Base-by-base conservation (phyloP, 768 basidiomycete species). In the Tulasnella sp. region DNA sequence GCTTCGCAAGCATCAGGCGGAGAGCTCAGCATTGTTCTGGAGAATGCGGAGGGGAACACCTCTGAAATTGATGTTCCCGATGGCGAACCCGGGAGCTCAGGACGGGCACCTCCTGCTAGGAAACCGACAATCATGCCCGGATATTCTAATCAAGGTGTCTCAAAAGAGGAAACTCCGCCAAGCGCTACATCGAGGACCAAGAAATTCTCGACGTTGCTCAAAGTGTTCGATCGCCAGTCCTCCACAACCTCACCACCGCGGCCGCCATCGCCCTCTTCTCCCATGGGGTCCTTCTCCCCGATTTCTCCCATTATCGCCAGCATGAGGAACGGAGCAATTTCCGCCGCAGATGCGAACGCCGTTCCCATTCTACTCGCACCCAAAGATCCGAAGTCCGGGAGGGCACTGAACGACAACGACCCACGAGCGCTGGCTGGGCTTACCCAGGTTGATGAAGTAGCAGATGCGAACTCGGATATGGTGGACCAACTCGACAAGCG, bases 381-480 rank as follows among this genome's bases (percentile, higher is more conserved):
- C 12, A 54, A 54, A n/a, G 54, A 54, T 54, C 54, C 54, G 7
- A 54, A n/a, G 54, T 34, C 42, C 28, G 20, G 46, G 28, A 34
- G 7, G 46, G 8, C 6, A 12, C 11, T 54, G 7, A 54, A 22
- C 24, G 42, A 40, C 5, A 31, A 40, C 12, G 42, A 46, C 24
- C 31, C 28, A 3, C 11, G 11, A 20, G 12, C 41, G 41, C 46
- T 41, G 22, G 1, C 11, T 16, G 0, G 76, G 54, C 54, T 76
- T 34, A 44, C 34, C 4, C 46, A 76, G 28, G 46, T 14, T 12
- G 7, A 46, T 12, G 24, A 42, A 28, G 76, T 44, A 28, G 34
- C 46, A 9, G 77, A 78, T 69, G 58, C 77, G 12, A 40, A 79
- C 44, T 40, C 46, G 34, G 3, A 40, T 14, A 80, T 75, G 41